Evolutionary conservation across 345 rosid species (phyloP), one percentile per base, ranked within the genome.

Genomic region (Combretum micranthum): DNA sequence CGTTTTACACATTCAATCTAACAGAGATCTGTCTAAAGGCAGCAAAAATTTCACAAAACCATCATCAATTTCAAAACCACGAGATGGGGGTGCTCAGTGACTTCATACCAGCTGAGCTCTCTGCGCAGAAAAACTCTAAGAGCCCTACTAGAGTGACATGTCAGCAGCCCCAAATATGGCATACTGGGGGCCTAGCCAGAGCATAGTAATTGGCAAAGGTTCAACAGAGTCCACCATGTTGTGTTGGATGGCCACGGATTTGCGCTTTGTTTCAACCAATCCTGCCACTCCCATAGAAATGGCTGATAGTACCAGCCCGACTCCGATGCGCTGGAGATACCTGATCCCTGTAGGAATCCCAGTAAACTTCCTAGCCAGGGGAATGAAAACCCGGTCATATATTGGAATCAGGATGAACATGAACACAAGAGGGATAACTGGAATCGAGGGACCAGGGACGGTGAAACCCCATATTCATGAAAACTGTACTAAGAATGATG

Each of bases 131-230:
- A 26, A 84, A 84, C 54, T 84, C 83, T n/a, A 79, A 64, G 47
- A 81, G 61, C 51, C 90, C 90, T 2, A 77, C 70, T 4, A 84
- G 42, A 1, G 85, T 75, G 71, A 81, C 78, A 84, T 58, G 47
- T 79, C 87, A n/a, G 87, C 81, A 1, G 80, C 78, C 51, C 85
- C 90, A 42, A 79, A 73, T 4, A 81, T 70, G 1, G 75, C 77
- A 20, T 64, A 81, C 32, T 84, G 87, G 64, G 63, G 69, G 2
- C 83, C 82, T 10, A 84, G 76, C 90, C 90, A 84, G 47, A 84
- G 71, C 64, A 84, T 64, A 44, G 67, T 78, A 57, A 77, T 77
- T 4, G 90, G 85, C 50, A 81, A 48, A 7, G 83, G 83, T 14
- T 69, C 70, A 1, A 19, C 15, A 8, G 87, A 71, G 66, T 81